A percentile compares a stretch with the other conserved stretches of the same genome.
These are phyloP conservation scores for Pseudocercospora ulei DNA, from an alignment of 2,329 filamentous ascomycete genomes.

Conservation along the genomic window DNA sequence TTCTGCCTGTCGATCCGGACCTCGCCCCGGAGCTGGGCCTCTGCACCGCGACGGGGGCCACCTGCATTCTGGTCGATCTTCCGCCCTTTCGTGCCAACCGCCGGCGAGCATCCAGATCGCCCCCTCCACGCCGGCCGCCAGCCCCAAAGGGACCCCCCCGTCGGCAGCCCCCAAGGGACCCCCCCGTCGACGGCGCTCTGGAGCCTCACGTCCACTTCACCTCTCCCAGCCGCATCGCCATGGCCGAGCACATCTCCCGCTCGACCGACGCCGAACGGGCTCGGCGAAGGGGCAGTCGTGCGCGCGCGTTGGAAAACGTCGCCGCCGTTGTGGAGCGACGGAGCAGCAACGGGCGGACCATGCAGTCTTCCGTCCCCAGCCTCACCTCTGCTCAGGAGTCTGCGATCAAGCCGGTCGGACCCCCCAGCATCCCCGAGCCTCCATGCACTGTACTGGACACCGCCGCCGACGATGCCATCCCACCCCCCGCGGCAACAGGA, in stretches of 20 bases:
- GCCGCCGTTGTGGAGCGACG: conserved; percentile 22
- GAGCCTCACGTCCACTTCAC: conserved; percentile 5
- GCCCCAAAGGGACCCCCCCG: not conserved
- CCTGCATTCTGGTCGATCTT: too few species aligned
- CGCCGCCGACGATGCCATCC: not conserved
- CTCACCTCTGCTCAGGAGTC: not conserved
- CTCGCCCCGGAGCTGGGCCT: too few species aligned
- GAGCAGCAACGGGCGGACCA: conserved; percentile 11
- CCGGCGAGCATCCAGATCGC: conserved; percentile 3
- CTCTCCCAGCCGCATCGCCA: conserved; percentile 4
- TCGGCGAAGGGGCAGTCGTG: conserved; percentile 23
- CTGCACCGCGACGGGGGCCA: too few species aligned
- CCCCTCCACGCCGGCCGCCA: conserved; percentile 1
- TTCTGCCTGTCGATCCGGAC: too few species aligned
- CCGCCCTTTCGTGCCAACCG: too few species aligned
- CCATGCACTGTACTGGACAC: not conserved
- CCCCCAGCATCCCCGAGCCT: not conserved
- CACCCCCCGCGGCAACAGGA: not conserved
- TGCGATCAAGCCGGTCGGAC: not conserved
- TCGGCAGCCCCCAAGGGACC: not conserved
- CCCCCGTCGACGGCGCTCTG: not conserved
- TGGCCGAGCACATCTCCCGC: conserved; percentile 10
- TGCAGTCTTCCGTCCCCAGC: not conserved
- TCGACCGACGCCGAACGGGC: conserved; percentile 8
- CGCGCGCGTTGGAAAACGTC: conserved; percentile 24